Conservation (phyloP, 179 eudicot species). For the Heliamphora pulchella region DNA sequence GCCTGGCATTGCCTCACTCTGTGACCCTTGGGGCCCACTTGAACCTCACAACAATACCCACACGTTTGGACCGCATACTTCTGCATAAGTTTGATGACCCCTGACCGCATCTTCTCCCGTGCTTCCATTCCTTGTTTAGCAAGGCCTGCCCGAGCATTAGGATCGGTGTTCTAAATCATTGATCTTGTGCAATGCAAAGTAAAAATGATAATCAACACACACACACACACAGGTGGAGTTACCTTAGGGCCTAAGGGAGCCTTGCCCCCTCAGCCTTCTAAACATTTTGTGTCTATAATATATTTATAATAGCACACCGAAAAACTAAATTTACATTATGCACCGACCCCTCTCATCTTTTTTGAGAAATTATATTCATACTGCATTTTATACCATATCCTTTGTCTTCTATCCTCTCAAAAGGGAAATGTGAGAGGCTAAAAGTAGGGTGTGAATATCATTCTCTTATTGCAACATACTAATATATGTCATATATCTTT, state of each 20-base stretch:
- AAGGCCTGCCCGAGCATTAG: constrained; percentile 16
- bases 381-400: too few species aligned
- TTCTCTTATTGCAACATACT: too few species aligned
- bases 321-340: too few species aligned
- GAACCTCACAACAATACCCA: constrained; percentile 42
- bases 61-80: constrained; percentile 39
- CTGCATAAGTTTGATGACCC: constrained; percentile 29
- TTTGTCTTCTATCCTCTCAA: too few species aligned
- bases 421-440: too few species aligned
- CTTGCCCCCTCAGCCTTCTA: too few species aligned
- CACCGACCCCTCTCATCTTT: too few species aligned
- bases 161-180: not conserved
- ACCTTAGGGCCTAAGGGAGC: too few species aligned
- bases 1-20: constrained; percentile 42
- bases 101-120: constrained; percentile 32
- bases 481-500: too few species aligned
- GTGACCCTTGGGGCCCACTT: constrained; percentile 47
- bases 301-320: too few species aligned
- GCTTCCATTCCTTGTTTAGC: constrained; percentile 34
- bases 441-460: too few species aligned
- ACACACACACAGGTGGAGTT: not conserved
- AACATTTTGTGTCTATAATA: too few species aligned
- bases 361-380: not conserved
- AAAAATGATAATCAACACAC: not conserved
- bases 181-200: not conserved